These are phyloP conservation scores for Wickerhamomyces hampshirensis DNA, from an alignment of 805 yeast species.

Conservation along the genomic window DNA sequence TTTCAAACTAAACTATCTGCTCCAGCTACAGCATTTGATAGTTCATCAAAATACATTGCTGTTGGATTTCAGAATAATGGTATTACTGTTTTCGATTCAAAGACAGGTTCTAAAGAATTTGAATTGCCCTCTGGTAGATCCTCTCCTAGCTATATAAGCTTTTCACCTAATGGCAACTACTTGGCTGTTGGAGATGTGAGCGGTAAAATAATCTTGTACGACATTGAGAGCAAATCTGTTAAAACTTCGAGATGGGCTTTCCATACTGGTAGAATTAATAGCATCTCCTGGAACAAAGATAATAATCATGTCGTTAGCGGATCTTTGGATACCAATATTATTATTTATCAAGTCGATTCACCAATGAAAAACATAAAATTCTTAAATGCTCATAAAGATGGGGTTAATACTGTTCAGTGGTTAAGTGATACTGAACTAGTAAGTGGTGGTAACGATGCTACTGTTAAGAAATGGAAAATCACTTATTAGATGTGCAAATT, in stretches of 20 bases:
- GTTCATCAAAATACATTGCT: slow-evolving; percentile 39
- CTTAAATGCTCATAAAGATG: slow-evolving; percentile 83
- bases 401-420: slow-evolving; percentile 78
- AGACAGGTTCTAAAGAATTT: slow-evolving; percentile 20
- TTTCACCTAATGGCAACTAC: slow-evolving; percentile 64
- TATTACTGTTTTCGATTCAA: slow-evolving; percentile 35
- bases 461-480: slow-evolving; percentile 66
- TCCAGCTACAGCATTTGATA: slow-evolving; percentile 42
- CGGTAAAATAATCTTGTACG: slow-evolving; percentile 81
- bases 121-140: slow-evolving; percentile 48
- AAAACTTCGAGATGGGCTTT: slow-evolving; percentile 93
- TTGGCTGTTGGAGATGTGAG: slow-evolving; percentile 83
- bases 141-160: slow-evolving; percentile 54
- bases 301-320: slow-evolving; percentile 72
- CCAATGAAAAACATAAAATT: slow-evolving; percentile 75
- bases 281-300: slow-evolving; percentile 75
- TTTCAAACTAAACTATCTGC: slow-evolving; percentile 27
- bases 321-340: slow-evolving; percentile 78
- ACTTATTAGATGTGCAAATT: slow-evolving; percentile 5
- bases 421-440: slow-evolving; percentile 41
- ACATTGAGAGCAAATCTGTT: slow-evolving; percentile 45
- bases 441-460: slow-evolving; percentile 78
- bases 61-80: slow-evolving; percentile 41
- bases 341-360: slow-evolving; percentile 70
- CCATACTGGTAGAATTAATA: slow-evolving; percentile 79